Evolutionary conservation across 2,329 filamentous ascomycete genomes (phyloP), one percentile per base, ranked within the genome.

Genomic region (Botrytis fabae): DNA sequence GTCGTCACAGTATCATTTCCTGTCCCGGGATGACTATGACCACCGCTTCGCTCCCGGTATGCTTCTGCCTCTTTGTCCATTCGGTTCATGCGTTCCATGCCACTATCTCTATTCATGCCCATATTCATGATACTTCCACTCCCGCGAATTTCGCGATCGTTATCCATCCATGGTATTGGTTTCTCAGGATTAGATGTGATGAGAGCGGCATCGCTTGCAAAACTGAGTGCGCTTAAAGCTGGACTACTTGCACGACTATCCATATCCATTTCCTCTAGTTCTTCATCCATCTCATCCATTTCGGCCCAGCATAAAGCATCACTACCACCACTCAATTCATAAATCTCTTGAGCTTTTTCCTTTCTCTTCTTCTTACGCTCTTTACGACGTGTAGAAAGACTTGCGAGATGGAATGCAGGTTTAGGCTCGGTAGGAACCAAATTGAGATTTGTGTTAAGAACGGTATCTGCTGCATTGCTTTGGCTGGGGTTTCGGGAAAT

Each of bases 221-320:
- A 72, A 32, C 61, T 72, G n/a, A 68, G 66, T 20, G 40, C 61
- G 22, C 61, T 68, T 12, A 54, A 46, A 6, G 38, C 44, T 16
- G 46, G 46, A 57, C 70, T 72, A 51, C 22, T 64, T n/a, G 42
- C 28, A 22, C 63, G 69, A 22, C 65, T 69, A 32, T 69, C 35
- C 25, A 57, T 32, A 12, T 68, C 35, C 65, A 57, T 69, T 9
- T 69, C 65, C 18, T 69, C 65, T 18, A 68, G 35, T 57, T 68
- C 65, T 12, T 68, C 65, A 9, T 69, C 48, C 65, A 69, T 69
- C 46, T 69, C 65, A 16, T 69, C 65, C 65, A 51, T 38, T 64
- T 63, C 68, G 20, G 68, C 69, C 69, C 54, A 64, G 35, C 70
- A 72, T 48, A 72, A 38, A n/a, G 40, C 70, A 69, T 72, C 63